Conservation (phyloP, 345 rosid genomes). For the Nasturtium officinale region DNA sequence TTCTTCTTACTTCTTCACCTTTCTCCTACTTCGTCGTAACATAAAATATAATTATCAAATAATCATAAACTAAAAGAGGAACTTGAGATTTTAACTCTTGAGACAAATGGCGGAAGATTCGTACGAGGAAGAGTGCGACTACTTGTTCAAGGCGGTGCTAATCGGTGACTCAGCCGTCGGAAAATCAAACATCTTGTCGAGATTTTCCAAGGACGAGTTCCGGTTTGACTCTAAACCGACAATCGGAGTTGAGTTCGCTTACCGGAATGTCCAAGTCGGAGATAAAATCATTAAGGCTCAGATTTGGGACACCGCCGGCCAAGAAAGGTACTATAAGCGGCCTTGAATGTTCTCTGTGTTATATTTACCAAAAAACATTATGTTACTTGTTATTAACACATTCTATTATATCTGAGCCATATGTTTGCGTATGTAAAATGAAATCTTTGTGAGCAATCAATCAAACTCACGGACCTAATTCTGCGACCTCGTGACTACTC, state of each 20-base stretch:
- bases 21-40: slow-evolving; percentile 23
- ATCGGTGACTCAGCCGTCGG: slow-evolving; percentile 89
- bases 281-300: slow-evolving; percentile 89
- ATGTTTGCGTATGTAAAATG: not conserved
- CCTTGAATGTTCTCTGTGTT: not conserved
- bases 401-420: not conserved
- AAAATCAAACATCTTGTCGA: slow-evolving; percentile 81
- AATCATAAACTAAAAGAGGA: not conserved
- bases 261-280: slow-evolving; percentile 65
- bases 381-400: not conserved
- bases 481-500: slow-evolving; percentile 26
- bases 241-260: slow-evolving; percentile 89
- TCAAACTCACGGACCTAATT: slow-evolving; percentile 16
- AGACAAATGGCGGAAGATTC: slow-evolving; percentile 47
- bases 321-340: slow-evolving; percentile 67
- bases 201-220: slow-evolving; percentile 75
- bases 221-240: slow-evolving; percentile 91
- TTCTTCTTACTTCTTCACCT: slow-evolving; percentile 28
- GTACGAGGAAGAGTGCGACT: slow-evolving; percentile 87
- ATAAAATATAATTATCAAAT: not conserved
- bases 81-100: not conserved
- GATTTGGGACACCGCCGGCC: slow-evolving; percentile 99
- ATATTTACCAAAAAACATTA: not conserved
- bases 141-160: slow-evolving; percentile 77
- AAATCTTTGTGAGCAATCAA: slow-evolving; percentile 20